These are phyloP conservation scores for Cercophora newfieldiana DNA, from an alignment of 495 filamentous ascomycete genomes.

Conservation along the genomic window DNA sequence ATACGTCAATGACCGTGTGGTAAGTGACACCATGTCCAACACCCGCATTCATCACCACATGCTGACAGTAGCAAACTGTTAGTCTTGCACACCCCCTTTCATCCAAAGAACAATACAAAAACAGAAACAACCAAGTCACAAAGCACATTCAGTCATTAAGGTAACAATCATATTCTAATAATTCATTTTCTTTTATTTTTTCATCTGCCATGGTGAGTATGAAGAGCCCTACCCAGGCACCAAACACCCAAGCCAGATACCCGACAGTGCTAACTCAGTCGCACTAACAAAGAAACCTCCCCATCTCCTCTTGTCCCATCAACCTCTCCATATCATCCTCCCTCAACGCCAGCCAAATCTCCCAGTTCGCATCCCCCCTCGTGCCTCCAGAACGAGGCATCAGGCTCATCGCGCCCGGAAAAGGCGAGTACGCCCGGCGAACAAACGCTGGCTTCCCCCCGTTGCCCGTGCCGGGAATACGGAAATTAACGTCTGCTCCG, in stretches of 20 bases:
- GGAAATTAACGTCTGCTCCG: constrained; percentile 11
- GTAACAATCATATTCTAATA: neutral
- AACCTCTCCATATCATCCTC: constrained; percentile 11
- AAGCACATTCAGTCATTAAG: neutral
- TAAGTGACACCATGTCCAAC: too few species aligned
- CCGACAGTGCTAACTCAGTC: neutral
- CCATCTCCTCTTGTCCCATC: neutral
- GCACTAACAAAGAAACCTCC: neutral
- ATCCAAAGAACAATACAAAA: too few species aligned
- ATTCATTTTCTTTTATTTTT: neutral
- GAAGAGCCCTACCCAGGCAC: too few species aligned
- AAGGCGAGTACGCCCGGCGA: constrained; percentile 10
- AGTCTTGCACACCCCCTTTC: too few species aligned
- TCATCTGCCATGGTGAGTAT: too few species aligned
- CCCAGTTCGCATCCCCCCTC: constrained; percentile 13
- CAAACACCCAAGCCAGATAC: too few species aligned
- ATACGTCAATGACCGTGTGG: too few species aligned
- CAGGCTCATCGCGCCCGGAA: neutral
- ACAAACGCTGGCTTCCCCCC: neutral
- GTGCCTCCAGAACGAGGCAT: neutral
- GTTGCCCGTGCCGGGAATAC: neutral
- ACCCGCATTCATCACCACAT: too few species aligned
- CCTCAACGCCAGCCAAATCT: constrained; percentile 9
- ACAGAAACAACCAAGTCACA: neutral
- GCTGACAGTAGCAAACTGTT: too few species aligned